Base-by-base conservation (phyloP, 75 land plant species). In the Isoetes taiwanensis region DNA sequence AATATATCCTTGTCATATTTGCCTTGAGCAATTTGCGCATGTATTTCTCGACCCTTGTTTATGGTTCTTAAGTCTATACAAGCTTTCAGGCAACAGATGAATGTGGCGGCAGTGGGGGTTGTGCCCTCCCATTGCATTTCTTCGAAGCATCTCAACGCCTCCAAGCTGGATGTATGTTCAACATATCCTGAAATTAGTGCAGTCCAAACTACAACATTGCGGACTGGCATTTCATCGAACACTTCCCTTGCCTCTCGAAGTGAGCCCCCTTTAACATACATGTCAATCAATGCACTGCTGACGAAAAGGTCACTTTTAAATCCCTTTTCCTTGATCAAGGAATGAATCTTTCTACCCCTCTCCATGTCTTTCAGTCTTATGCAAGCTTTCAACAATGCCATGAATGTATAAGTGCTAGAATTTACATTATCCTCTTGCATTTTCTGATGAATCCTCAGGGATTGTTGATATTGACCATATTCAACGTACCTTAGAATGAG, bases 331-430 rank as follows among this genome's bases (percentile, higher is more conserved):
- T 34, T 19, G 27, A 0, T 33, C 37, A 34, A 67, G 28, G 14
- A 6, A 30, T 24, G 56, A 42, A 19, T 67, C 63, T 1, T 59
- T 38, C 56, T 54, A 52, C 21, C 55, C 30, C 30, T 26, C 14
- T 3, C 27, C 2, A 52, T 3, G 23, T 28, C 55, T 52, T 23
- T 3, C 12, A 52, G 27, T 5, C 3, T 2, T 2, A 28, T 31
- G 30, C 55, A 52, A 23, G 55, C 55, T 23, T 52, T 52, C 25
- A 52, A 26, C 16, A 23, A 16, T 5, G 27, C 27, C 2, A 26
- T 2, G 30, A 21, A 52, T 5, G 55, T 52, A n/a, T n/a, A n/a
- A n/a, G n/a, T n/a, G n/a, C n/a, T n/a, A n/a, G n/a, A n/a, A n/a
- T 43, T 16, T 19, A 19, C 50, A 43, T 43, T 24, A 4, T 43